Evolutionary conservation across 2,329 filamentous ascomycete genomes (phyloP).

Genomic region (Aspergillus niger): DNA sequence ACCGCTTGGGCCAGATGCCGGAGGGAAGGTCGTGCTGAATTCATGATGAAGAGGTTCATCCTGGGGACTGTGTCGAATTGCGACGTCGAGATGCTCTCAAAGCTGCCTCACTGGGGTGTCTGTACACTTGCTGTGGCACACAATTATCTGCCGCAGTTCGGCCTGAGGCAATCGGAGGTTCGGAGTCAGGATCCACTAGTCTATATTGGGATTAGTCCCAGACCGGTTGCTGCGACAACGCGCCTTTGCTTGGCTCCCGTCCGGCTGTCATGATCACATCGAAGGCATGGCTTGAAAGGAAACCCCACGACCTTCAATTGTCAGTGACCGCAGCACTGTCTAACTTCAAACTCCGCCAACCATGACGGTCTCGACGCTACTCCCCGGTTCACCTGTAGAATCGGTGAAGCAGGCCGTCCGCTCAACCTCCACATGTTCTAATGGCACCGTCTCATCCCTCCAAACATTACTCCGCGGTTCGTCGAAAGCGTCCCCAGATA

Average conservation of each 20-base stretch:
- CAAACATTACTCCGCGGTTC: constrained; percentile 41
- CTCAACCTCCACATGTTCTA: constrained; percentile 57
- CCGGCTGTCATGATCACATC: constrained; percentile 13
- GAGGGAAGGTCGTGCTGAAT: constrained; percentile 16
- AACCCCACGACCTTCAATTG: not conserved
- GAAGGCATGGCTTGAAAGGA: constrained; percentile 9
- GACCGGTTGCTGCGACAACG: constrained; percentile 37
- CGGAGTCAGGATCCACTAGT: constrained; percentile 9
- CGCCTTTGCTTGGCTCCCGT: constrained; percentile 13
- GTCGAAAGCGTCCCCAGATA: constrained; percentile 25
- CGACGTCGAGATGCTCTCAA: not conserved
- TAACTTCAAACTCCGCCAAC: not conserved
- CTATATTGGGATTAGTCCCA: constrained; percentile 21
- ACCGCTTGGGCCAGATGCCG: constrained; percentile 6
- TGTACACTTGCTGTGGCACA: not conserved
- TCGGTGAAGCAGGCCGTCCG: constrained; percentile 58
- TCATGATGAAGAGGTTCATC: constrained; percentile 21
- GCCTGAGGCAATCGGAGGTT: constrained; percentile 13
- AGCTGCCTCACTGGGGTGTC: too few species aligned
- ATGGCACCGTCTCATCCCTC: constrained; percentile 42
- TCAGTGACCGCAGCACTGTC: not conserved
- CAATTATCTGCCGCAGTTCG: constrained; percentile 5
- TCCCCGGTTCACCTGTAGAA: constrained; percentile 35
- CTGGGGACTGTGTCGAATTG: constrained; percentile 8
- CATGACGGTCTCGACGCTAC: constrained; percentile 39